phyloP scores from a whole-genome alignment of 2,329 filamentous ascomycete species.

The Pezicula neosporulosa region DNA sequence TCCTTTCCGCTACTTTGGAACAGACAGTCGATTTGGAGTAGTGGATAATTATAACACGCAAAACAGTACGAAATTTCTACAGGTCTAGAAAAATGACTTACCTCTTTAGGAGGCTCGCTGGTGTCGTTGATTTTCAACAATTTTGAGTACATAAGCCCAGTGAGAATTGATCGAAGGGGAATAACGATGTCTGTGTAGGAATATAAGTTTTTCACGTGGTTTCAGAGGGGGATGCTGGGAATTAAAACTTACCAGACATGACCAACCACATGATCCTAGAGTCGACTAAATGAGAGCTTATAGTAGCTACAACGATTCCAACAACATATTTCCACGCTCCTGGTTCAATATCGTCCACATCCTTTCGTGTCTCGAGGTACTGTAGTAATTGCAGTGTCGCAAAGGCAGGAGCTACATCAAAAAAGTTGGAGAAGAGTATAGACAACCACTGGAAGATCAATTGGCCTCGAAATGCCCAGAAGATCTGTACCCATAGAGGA shows the following conservation, averaged over 20 bases:
- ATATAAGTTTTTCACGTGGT: background rate
- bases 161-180: slow-evolving; percentile 66
- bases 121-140: slow-evolving; percentile 71
- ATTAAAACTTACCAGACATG: slow-evolving; percentile 2
- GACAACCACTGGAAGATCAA: slow-evolving; percentile 50
- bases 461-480: slow-evolving; percentile 49
- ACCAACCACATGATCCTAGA: slow-evolving; percentile 17
- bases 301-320: slow-evolving; percentile 9
- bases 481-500: slow-evolving; percentile 55
- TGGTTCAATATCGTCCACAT: slow-evolving; percentile 7
- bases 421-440: slow-evolving; percentile 10
- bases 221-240: background rate
- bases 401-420: slow-evolving; percentile 13
- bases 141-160: slow-evolving; percentile 71
- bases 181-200: slow-evolving; percentile 9
- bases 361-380: slow-evolving; percentile 13
- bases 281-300: slow-evolving; percentile 13
- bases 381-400: slow-evolving; percentile 16
- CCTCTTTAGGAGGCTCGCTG: slow-evolving; percentile 34
- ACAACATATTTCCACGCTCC: slow-evolving; percentile 16
- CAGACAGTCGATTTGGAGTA: no score
- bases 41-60: no score
- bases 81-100: background rate
- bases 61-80: no score
- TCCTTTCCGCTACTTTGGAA: no score